Evolutionary conservation across 2,329 filamentous ascomycete species (phyloP), one percentile per base, ranked within the genome.

Genomic region (Paecilomyces sp.): DNA sequence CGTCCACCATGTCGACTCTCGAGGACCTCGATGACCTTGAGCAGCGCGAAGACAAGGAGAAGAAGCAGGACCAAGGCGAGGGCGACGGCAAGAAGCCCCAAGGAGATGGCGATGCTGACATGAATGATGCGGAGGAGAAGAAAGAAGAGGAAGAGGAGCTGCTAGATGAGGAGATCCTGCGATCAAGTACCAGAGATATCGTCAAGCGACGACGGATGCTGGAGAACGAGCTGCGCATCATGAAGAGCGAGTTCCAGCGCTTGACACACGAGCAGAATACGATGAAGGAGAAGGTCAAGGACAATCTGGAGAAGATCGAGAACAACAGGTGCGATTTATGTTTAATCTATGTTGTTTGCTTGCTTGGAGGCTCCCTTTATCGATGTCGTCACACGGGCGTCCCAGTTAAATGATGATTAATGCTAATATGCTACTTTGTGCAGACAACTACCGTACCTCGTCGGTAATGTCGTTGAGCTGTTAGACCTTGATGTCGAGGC

Each of bases 231-330:
- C 90, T 94, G 71, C 86, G 94, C 70, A 97, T 99, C 79, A 97
- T 99, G 92, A 93, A 90, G 83, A 96, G 92, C 82, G 94, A 99
- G 78, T 92, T 87, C 70, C 92, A 96, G 74, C 88, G 94, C 68
- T 83, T 99, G 79, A 89, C 89, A 70, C 94, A 99, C 71, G 94
- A 99, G 80, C 96, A 96, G 80, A 87, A 89, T 56, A 88, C 91
- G 55, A 99, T 99, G 94, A 87, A 88, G 60, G 93, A 97, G 77
- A 97, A 97, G 83, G 97, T 99, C 77, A 97, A 97, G 83, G 94
- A 99, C 75, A 99, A 99, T 72, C 80, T 91, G 71, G 95, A 99
- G 68, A 99, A 99, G 85, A 99, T 99, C 71, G 92, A 95, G 67
- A 97, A 99, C 79, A 99, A 99, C 82, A 86, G 92, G 92, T 96